Base-by-base conservation (phyloP, 192 early-diverging fungal species). In the Cladochytrium replicatum region DNA sequence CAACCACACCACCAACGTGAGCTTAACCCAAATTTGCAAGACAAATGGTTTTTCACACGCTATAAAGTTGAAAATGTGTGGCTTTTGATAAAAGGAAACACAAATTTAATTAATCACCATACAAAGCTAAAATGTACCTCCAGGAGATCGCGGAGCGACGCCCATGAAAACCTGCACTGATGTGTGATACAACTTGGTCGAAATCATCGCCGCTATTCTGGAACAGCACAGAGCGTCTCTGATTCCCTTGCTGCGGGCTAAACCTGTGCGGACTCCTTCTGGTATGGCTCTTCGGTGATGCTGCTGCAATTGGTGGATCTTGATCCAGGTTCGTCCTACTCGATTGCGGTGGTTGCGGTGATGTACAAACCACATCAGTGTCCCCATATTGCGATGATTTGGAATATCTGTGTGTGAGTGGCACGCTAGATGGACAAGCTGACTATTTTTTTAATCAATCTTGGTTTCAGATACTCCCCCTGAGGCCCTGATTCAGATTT, bases 401-500 rank as follows among this genome's bases (percentile, higher is more conserved):
- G 93, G 50, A 96, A 99, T 60, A 92, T 99, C 52, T 99, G 96
- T 64, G 95, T 99, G 61, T 85, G 84, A 48, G 76, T 59, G 15
- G 32, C 41, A 2, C 50, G 17, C 40, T 32, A 13, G 21, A 23
- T 17, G 30, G 23, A 1, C n/a, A n/a, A n/a, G n/a, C n/a, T n/a
- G n/a, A n/a, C n/a, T n/a, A n/a, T n/a, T n/a, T n/a, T n/a, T 26
- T 23, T 59, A 1, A 40, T 2, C 6, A 17, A 39, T 24, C 21
- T 31, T 2, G 27, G 15, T 17, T 1, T 11, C 52, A 82, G 80
- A 11, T 86, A 94, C 67, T 92, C 91, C 54, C 94, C 94, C 17
- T 92, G 94, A 41, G 96, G 96, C 0, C 96, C 96, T 2, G 96
- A 99, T 60, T 95, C 91, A 3, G 96, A 99, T 62, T 99, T 99